A percentile compares a stretch with the other conserved stretches of the same genome.
phyloP scores from a whole-genome alignment of 352 stramenopile species.

The Pythium guiyangense region DNA sequence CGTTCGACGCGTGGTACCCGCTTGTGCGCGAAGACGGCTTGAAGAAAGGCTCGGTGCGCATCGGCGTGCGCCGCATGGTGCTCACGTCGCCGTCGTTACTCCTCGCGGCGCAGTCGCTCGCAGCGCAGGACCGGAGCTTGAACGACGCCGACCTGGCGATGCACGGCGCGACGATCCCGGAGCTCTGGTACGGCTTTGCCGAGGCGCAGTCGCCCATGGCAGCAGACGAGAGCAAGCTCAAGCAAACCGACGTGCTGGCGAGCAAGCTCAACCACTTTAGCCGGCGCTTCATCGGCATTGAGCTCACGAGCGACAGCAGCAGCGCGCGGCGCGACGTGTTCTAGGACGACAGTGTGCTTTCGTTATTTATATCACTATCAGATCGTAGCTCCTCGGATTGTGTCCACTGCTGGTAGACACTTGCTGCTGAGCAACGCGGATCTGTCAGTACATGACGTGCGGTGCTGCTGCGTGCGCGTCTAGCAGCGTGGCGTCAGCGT shows the following conservation, averaged over 20 bases:
- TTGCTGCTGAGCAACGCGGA: neutral
- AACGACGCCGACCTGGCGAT: conserved; percentile 34
- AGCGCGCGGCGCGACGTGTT: conserved; percentile 53
- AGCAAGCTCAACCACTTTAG: conserved; percentile 56
- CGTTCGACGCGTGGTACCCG: conserved; percentile 68
- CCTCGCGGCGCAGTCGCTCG: conserved; percentile 37
- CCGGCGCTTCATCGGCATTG: conserved; percentile 54
- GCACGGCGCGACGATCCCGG: conserved; percentile 46
- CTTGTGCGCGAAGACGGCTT: conserved; percentile 52
- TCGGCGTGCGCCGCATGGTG: conserved; percentile 51
- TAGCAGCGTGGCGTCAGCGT: conserved; percentile 57
- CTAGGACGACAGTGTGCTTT: conserved; percentile 15
- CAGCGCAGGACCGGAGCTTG: conserved; percentile 33
- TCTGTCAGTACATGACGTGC: conserved; percentile 3
- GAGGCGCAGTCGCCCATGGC: conserved; percentile 22
- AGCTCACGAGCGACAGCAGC: conserved; percentile 30
- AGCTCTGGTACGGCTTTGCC: conserved; percentile 58
- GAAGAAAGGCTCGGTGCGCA: conserved; percentile 43
- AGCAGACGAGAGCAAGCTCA: conserved; percentile 14
- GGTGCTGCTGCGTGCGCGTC: conserved; percentile 6
- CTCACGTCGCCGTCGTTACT: conserved; percentile 50
- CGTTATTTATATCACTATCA: conserved; percentile 8
- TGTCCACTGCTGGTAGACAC: neutral
- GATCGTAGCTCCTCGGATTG: neutral
- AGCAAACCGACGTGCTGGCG: conserved; percentile 32